Conservation (phyloP, 148 eudicot species). For the Rhododendron ferrugineum region DNA sequence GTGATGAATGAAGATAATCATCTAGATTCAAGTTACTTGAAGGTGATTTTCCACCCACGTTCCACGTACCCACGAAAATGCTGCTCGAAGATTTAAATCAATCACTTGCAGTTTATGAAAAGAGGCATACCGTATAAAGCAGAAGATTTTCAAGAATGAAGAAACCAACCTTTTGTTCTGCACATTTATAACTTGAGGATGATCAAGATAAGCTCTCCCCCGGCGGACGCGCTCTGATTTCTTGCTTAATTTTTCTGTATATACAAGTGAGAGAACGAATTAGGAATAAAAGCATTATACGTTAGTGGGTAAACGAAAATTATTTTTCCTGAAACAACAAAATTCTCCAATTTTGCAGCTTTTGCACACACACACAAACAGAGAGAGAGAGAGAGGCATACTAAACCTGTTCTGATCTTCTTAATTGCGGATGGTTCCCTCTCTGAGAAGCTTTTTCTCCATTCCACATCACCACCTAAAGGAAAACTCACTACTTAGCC, state of each 20-base stretch:
- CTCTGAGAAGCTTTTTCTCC: slow-evolving; percentile 85
- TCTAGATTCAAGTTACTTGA: slow-evolving; percentile 74
- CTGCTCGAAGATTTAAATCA: slow-evolving; percentile 28
- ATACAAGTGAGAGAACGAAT: slow-evolving; percentile 9
- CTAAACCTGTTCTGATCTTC: slow-evolving; percentile 76
- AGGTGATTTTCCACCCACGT: slow-evolving; percentile 92
- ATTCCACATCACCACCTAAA: slow-evolving; percentile 65
- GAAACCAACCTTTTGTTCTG: slow-evolving; percentile 78
- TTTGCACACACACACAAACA: background rate
- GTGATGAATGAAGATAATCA: slow-evolving; percentile 88
- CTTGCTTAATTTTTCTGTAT: slow-evolving; percentile 60
- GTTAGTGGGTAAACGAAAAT: background rate
- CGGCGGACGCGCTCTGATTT: slow-evolving; percentile 41
- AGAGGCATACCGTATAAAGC: background rate
- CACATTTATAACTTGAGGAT: slow-evolving; percentile 89
- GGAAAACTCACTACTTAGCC: background rate
- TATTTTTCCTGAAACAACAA: background rate
- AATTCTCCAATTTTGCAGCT: background rate
- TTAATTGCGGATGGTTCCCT: slow-evolving; percentile 68
- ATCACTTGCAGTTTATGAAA: background rate
- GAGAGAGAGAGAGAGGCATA: background rate
- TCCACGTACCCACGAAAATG: slow-evolving; percentile 94
- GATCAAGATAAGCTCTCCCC: slow-evolving; percentile 68
- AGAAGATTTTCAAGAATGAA: background rate
- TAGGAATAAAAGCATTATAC: background rate